Evolutionary conservation across 2,329 filamentous ascomycete genomes (phyloP).

Genomic region (Colletotrichum graminicola): DNA sequence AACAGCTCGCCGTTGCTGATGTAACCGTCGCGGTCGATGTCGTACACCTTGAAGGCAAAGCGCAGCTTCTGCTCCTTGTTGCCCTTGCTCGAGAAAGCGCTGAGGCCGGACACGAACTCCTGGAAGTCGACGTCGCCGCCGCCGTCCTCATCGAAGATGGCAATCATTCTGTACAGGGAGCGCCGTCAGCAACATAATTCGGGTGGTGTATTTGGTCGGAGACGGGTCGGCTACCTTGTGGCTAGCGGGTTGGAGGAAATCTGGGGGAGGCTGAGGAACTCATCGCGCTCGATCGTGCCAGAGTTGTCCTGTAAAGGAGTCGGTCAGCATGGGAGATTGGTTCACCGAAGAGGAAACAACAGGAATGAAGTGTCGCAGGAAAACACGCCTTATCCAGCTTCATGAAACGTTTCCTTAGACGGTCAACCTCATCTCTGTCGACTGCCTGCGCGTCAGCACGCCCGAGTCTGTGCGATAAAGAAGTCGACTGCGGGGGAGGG

Average conservation of each 20-base stretch:
- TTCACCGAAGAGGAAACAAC: not conserved
- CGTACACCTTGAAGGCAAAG: slow-evolving; percentile 99
- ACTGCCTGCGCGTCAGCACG: slow-evolving; percentile 65
- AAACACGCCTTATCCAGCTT: slow-evolving; percentile 91
- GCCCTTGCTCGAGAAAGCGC: slow-evolving; percentile 95
- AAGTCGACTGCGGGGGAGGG: slow-evolving; percentile 42
- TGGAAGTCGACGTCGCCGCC: slow-evolving; percentile 98
- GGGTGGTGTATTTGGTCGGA: not conserved
- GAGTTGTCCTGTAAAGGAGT: slow-evolving; percentile 82
- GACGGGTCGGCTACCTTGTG: slow-evolving; percentile 74
- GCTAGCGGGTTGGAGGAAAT: slow-evolving; percentile 98
- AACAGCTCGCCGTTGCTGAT: slow-evolving; percentile 99
- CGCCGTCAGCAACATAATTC: slow-evolving; percentile 11
- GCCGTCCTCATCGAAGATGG: slow-evolving; percentile 98
- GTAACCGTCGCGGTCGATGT: slow-evolving; percentile 98
- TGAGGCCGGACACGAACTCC: slow-evolving; percentile 95
- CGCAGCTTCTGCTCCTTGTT: slow-evolving; percentile 99
- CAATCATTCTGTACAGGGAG: slow-evolving; percentile 82
- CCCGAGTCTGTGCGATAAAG: slow-evolving; percentile 35
- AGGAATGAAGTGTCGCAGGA: not conserved
- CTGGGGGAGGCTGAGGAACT: slow-evolving; percentile 96
- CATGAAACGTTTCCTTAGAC: slow-evolving; percentile 97
- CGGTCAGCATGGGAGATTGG: slow-evolving; percentile 21
- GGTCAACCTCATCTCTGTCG: slow-evolving; percentile 96
- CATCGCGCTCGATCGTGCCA: slow-evolving; percentile 97